These are phyloP conservation scores for Tuber microsphaerosporum DNA, from an alignment of 495 filamentous ascomycete species.

Conservation along the genomic window DNA sequence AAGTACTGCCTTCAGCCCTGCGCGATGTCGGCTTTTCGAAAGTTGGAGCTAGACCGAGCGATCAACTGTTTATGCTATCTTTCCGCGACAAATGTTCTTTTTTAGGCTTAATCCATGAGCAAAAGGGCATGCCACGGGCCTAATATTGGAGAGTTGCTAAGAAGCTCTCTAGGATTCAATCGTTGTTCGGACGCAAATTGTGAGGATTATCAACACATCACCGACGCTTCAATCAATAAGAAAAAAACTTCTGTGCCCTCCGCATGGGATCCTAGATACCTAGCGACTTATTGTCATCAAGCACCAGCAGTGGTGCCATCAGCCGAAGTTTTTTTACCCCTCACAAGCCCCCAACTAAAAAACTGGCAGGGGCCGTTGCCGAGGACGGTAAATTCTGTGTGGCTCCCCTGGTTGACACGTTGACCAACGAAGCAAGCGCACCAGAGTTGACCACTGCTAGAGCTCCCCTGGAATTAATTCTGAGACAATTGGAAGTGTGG, in stretches of 20 bases:
- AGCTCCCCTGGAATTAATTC: not conserved
- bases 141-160: not conserved
- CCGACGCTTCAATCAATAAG: not conserved
- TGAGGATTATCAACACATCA: not conserved
- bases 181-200: not conserved
- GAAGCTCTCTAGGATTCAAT: not conserved
- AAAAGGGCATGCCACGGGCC: not conserved
- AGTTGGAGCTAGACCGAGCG: not conserved
- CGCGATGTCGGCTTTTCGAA: slow-evolving; percentile 17
- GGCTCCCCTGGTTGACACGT: slow-evolving; percentile 33
- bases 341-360: not conserved
- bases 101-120: not conserved
- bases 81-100: not conserved
- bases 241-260: not conserved
- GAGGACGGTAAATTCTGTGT: slow-evolving; percentile 16
- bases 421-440: slow-evolving; percentile 22
- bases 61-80: not conserved
- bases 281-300: not conserved
- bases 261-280: not conserved
- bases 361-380: slow-evolving; percentile 7
- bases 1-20: slow-evolving; percentile 21
- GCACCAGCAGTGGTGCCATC: not conserved
- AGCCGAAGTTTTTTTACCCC: not conserved
- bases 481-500: slow-evolving; percentile 23
- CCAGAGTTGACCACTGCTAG: slow-evolving; percentile 19